Base-by-base conservation (phyloP, 805 yeast species). In the Candida awuae region DNA sequence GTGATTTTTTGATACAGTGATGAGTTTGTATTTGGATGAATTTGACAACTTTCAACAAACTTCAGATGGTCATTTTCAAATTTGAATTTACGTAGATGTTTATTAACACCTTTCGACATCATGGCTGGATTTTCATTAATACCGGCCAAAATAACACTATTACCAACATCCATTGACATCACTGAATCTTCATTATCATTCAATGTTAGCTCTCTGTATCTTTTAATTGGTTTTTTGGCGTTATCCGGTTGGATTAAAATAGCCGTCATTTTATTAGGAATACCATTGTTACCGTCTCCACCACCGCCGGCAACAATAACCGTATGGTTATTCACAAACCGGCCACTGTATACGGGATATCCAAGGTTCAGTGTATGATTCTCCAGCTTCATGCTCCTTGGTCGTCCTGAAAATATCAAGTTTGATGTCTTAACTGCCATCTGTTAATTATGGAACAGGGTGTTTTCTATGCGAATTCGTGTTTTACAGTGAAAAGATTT, bases 231-330 rank as follows among this genome's bases (percentile, higher is more conserved):
- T 56, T 58, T 58, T 36, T 68, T 66, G 56, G 60, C 55, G 40
- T 69, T 68, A 25, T 66, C 66, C 38, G 80, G 75, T 50, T 75
- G 71, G 33, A 83, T 66, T 34, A 72, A 61, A 30, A 82, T 57
- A 2, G 81, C 80, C 4, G 87, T 76, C 45, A 90, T 64, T 56
- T 83, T 85, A 60, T 90, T 90, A 29, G 88, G 83, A 39, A 86
- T 77, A 22, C 95, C 96, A 52, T 85, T 81, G 53, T 78, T 79
- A 8, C 95, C 95, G 57, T 85, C 94, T 19, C 97, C 97, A 22
- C 97, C 97, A 32, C 98, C 98, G 30, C 98, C 98, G 3, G 86
- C 77, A 21, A 81, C 81, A 35, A 87, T 58, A 20, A 88, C 57
- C 1, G 78, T 71, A 44, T 66, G 62, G 46, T 77, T 70, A 48